Evolutionary conservation across 176 grass and related monocot genomes (phyloP).

Genomic region (Phoenix dactylifera): DNA sequence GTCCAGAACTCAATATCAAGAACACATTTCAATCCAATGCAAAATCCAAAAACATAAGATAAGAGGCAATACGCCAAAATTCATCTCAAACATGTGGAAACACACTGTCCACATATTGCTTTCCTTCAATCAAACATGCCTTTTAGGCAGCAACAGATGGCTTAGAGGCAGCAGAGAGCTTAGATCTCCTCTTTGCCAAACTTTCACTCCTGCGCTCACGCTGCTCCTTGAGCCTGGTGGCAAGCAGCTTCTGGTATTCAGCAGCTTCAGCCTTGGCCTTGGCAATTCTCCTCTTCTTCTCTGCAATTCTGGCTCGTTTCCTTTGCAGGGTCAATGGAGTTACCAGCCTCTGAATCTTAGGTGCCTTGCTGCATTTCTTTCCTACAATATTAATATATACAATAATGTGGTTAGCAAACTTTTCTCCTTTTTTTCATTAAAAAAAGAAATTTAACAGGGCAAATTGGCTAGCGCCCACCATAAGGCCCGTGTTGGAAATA

Average conservation of each 20-base stretch:
- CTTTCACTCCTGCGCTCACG: constrained; percentile 9
- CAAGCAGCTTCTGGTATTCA: constrained; percentile 14
- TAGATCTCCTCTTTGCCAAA: constrained; percentile 9
- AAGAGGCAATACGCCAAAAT: too few species aligned
- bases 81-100: too few species aligned
- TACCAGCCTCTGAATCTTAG: constrained; percentile 14
- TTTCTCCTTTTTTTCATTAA: too few species aligned
- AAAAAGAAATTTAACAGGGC: too few species aligned
- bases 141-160: background rate
- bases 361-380: constrained; percentile 13
- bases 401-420: too few species aligned
- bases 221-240: constrained; percentile 8
- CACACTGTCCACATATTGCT: too few species aligned
- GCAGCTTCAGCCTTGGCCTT: constrained; percentile 11
- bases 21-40: too few species aligned
- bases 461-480: too few species aligned
- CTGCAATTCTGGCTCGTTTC: constrained; percentile 7
- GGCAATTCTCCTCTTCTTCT: constrained; percentile 7
- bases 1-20: too few species aligned
- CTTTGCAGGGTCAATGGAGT: constrained; percentile 6
- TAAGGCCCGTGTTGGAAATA: too few species aligned
- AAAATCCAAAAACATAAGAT: too few species aligned
- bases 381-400: background rate
- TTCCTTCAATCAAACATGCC: too few species aligned
- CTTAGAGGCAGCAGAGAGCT: constrained; percentile 11